A percentile compares a stretch with the other conserved stretches of the same genome.
These are phyloP conservation scores for Microascus cirrosus DNA, from an alignment of 2,329 filamentous ascomycete genomes.

Conservation along the genomic window DNA sequence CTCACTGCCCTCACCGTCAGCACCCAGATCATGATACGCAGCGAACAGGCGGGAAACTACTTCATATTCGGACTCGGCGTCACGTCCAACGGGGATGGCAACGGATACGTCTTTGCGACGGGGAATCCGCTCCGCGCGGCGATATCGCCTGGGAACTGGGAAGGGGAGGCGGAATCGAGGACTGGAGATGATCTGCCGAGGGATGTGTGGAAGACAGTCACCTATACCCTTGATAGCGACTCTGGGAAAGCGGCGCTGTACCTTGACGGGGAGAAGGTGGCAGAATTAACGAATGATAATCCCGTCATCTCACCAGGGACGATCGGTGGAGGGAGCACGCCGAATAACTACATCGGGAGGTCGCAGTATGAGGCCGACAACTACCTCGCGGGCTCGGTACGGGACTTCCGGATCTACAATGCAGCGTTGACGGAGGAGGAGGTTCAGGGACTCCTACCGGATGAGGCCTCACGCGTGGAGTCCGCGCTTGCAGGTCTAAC, in stretches of 20 bases:
- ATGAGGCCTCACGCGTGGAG: background rate
- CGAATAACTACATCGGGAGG: conserved; percentile 12
- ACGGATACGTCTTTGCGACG: conserved; percentile 13
- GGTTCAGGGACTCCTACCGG: conserved; percentile 4
- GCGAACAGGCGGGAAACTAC: conserved; percentile 11
- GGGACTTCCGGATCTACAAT: conserved; percentile 12
- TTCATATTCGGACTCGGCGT: conserved; percentile 15
- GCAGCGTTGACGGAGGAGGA: conserved; percentile 10
- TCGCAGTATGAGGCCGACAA: conserved; percentile 11
- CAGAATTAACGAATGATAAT: background rate
- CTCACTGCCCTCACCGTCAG: conserved; percentile 11
- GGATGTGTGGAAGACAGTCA: conserved; percentile 11
- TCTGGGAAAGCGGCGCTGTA: conserved; percentile 13
- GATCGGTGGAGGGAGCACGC: conserved; percentile 11
- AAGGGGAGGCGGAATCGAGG: conserved; percentile 8
- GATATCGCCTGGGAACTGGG: conserved; percentile 11
- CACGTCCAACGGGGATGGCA: conserved; percentile 9
- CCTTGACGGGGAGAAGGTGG: conserved; percentile 20
- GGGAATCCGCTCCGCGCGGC: conserved; percentile 12
- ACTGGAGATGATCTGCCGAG: conserved; percentile 9
- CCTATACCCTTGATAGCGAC: conserved; percentile 9
- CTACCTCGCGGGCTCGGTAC: conserved; percentile 11
- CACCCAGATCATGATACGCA: conserved; percentile 9
- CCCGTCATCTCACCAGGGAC: conserved; percentile 5
- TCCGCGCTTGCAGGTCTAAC: conserved; percentile 12